Percentiles rank a stretch among this genome's conserved stretches.
Evolutionary conservation across 371 early-diverging fungal species (phyloP).

Genomic region (Apophysomyces trapeziformis): DNA sequence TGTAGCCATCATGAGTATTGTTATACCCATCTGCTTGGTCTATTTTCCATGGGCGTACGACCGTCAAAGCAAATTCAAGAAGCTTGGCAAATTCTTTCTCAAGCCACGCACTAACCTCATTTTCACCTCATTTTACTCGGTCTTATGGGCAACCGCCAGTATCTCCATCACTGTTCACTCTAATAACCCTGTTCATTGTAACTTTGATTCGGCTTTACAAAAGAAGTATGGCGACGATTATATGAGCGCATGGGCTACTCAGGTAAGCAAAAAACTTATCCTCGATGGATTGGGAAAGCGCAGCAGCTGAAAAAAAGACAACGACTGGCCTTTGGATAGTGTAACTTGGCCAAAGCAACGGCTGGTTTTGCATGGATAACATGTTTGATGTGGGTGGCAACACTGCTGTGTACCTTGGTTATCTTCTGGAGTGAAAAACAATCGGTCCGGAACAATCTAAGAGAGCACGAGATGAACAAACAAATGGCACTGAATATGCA

Average conservation of each 20-base stretch:
- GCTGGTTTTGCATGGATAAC: constrained; percentile 54
- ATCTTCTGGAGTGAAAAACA: constrained; percentile 47
- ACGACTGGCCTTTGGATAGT: constrained; percentile 20
- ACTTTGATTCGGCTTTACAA: constrained; percentile 21
- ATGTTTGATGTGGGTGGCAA: constrained; percentile 45
- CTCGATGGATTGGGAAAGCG: neutral
- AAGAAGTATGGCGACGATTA: constrained; percentile 26
- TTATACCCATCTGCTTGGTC: constrained; percentile 28
- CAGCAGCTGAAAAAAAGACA: neutral
- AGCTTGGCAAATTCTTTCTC: constrained; percentile 40
- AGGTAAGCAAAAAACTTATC: constrained; percentile 33
- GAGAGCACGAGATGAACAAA: constrained; percentile 44
- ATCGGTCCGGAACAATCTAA: constrained; percentile 42
- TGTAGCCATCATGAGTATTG: constrained; percentile 30
- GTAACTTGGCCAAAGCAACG: constrained; percentile 42
- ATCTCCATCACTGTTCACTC: constrained; percentile 45
- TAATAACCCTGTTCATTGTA: constrained; percentile 31
- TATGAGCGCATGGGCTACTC: constrained; percentile 36
- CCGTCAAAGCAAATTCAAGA: constrained; percentile 33
- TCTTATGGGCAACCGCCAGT: constrained; percentile 45
- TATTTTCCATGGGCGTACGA: constrained; percentile 44
- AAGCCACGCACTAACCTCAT: constrained; percentile 44
- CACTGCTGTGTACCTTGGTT: constrained; percentile 35
- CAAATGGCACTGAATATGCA: constrained; percentile 24
- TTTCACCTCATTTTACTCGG: constrained; percentile 40